These are phyloP conservation scores for Candida nonsorbophila DNA, from an alignment of 805 yeast genomes.

Conservation along the genomic window DNA sequence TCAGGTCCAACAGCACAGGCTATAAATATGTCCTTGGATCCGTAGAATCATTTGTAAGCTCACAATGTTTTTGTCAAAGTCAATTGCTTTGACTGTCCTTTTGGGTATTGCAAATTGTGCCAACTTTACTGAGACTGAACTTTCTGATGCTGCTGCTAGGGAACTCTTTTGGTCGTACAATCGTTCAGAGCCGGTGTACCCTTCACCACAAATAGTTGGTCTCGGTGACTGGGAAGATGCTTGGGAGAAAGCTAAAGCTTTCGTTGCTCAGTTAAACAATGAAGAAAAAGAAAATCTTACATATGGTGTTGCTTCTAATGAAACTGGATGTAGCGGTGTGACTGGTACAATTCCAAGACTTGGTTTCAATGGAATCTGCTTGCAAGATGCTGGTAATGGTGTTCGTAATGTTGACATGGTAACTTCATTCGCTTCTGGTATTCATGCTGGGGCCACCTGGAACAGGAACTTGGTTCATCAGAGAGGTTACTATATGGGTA, in stretches of 20 bases:
- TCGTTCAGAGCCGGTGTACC: not conserved
- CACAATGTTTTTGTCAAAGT: too few relatives aligned
- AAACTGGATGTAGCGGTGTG: slow-evolving; percentile 55
- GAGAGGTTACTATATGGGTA: slow-evolving; percentile 51
- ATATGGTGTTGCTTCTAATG: slow-evolving; percentile 56
- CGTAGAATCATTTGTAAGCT: too few relatives aligned
- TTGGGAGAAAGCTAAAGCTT: slow-evolving; percentile 44
- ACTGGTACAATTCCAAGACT: slow-evolving; percentile 51
- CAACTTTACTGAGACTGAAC: too few relatives aligned
- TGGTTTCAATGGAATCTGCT: slow-evolving; percentile 47
- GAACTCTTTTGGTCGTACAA: not conserved
- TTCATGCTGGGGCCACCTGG: slow-evolving; percentile 53
- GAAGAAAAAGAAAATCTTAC: slow-evolving; percentile 55
- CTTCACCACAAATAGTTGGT: not conserved
- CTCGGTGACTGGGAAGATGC: slow-evolving; percentile 48
- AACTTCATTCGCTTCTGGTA: slow-evolving; percentile 51
- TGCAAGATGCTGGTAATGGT: slow-evolving; percentile 59
- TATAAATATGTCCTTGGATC: too few relatives aligned
- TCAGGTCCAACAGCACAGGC: too few relatives aligned
- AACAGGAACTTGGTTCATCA: slow-evolving; percentile 43
- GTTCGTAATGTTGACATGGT: slow-evolving; percentile 49
- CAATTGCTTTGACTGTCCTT: too few relatives aligned
- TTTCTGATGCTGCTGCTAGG: not conserved
- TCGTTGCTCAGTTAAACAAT: slow-evolving; percentile 50
- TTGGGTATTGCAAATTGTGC: too few relatives aligned